These are phyloP conservation scores for Boletus huronensis DNA, from an alignment of 768 basidiomycete genomes.

Conservation along the genomic window DNA sequence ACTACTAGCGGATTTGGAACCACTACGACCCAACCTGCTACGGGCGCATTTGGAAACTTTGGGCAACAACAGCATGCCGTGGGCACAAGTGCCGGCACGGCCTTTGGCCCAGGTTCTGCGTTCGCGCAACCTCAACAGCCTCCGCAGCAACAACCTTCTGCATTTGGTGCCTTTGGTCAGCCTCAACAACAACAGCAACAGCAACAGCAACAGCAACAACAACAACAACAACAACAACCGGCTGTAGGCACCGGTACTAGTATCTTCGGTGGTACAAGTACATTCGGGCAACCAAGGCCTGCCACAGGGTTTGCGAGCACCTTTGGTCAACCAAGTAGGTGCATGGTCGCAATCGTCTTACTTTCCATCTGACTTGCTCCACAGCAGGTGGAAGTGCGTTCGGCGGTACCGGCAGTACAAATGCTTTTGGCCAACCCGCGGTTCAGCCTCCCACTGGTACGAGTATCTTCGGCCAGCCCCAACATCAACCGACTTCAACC, in stretches of 20 bases:
- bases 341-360: neutral
- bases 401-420: constrained; percentile 18
- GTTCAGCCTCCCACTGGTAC: constrained; percentile 21
- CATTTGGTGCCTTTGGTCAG: constrained; percentile 55
- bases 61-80: constrained; percentile 37
- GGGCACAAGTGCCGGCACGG: constrained; percentile 30
- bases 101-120: constrained; percentile 39
- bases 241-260: constrained; percentile 31
- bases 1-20: constrained; percentile 22
- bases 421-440: constrained; percentile 29
- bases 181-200: constrained; percentile 30
- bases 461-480: constrained; percentile 37
- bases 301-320: constrained; percentile 27
- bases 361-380: neutral
- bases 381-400: constrained; percentile 23
- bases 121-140: constrained; percentile 39
- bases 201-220: too few species aligned
- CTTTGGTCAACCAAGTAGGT: constrained; percentile 28
- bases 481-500: constrained; percentile 32
- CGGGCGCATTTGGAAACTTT: constrained; percentile 32
- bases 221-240: constrained; percentile 31
- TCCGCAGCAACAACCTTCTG: constrained; percentile 33
- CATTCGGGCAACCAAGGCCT: constrained; percentile 34
- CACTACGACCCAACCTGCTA: constrained; percentile 25
- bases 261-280: constrained; percentile 33